Conservation (phyloP, 306 rosid species). For the Casuarina equisetifolia region DNA sequence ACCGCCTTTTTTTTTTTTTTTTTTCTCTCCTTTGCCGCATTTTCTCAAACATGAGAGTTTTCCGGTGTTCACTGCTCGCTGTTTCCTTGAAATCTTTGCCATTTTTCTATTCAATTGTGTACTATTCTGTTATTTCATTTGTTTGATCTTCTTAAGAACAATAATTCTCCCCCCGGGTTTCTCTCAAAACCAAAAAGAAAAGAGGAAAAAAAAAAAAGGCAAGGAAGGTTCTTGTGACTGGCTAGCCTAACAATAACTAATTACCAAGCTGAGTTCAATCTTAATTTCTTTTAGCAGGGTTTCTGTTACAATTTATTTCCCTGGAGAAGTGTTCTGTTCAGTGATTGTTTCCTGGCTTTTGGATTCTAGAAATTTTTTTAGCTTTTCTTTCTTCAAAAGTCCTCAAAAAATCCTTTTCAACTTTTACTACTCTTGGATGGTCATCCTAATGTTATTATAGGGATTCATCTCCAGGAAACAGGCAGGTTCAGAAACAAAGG, state of each 20-base stretch:
- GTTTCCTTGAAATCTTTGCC: not conserved
- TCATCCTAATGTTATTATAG: conserved; percentile 31
- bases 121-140: conserved; percentile 10
- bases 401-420: conserved; percentile 7
- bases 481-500: conserved; percentile 43
- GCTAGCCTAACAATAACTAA: not conserved
- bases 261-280: not conserved
- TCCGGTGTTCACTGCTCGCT: not conserved
- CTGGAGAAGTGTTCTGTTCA: not conserved
- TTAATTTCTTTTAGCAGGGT: conserved; percentile 1
- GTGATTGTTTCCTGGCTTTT: conserved; percentile 12
- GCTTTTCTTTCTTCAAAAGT: conserved; percentile 1
- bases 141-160: not conserved
- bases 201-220: not conserved
- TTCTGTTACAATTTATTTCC: not conserved
- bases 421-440: conserved; percentile 23
- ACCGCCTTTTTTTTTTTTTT: not conserved
- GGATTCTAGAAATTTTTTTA: conserved; percentile 26
- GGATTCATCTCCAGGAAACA: conserved; percentile 54
- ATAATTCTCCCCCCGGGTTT: not conserved
- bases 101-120: not conserved
- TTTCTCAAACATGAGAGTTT: not conserved
- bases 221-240: not conserved
- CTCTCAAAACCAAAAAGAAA: too few relatives aligned
- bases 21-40: not conserved